Base-by-base conservation (phyloP, 1,284 basidiomycete species). In the Sporisorium reilianum region DNA sequence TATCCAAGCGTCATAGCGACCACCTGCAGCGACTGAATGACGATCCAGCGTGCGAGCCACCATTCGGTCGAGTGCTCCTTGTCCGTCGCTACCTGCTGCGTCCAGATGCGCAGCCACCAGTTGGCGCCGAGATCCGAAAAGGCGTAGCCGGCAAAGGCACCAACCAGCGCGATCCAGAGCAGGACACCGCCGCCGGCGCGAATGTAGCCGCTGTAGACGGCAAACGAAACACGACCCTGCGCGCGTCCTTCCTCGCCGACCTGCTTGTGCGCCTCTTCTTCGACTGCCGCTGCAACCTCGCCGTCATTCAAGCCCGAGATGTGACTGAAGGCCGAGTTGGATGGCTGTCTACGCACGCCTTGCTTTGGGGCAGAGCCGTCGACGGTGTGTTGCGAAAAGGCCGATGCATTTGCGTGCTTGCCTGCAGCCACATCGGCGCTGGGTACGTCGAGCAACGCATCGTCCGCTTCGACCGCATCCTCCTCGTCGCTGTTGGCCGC, bases 11-110 rank as follows among this genome's bases (percentile, higher is more conserved):
- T 88, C 22, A 88, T 86, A 0, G 87, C 87, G n/a, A 89, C 77
- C 83, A 90, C 92, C 3, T 93, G 85, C 34, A 87, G 86, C 2
- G 90, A 91, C 78, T 93, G 93, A n/a, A 93, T 84, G 9, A 87
- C 88, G 80, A 92, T 90, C 84, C 93, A 93, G 76, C 91, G 89
- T 1, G 87, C 88, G 5, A 75, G 48, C 78, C 86, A 38, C 80
- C 68, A 23, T 77, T 83, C 87, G 16, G 86, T 64, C 18, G 60
- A 45, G 42, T 73, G 60, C 32, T 63, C 55, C 1, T 28, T 9
- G 20, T 20, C 32, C 8, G 16, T 38, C 3, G 53, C 30, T 9
- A 51, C 23, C 2, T 53, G 34, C 16, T 57, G 54, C 12, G 63
- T 50, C 70, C 70, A 73, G 0, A 59, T 32, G 22, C 60, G 64